phyloP scores from a whole-genome alignment of 2,329 filamentous ascomycete genomes.

The Grosmannia clavigera region DNA sequence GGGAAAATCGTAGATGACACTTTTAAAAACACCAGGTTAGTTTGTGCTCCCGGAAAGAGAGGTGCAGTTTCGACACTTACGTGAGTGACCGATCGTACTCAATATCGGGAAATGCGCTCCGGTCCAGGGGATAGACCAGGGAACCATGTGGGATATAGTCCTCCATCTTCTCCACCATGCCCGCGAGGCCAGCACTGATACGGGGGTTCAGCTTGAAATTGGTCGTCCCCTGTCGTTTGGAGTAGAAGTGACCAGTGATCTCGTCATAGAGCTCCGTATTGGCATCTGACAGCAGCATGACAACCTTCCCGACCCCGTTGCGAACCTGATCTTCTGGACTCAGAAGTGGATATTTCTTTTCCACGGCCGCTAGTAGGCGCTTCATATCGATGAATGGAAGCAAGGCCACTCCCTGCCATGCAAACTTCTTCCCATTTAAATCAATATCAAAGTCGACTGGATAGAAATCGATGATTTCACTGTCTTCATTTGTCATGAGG shows the following conservation, averaged over 20 bases:
- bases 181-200: slow-evolving; percentile 65
- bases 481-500: slow-evolving; percentile 79
- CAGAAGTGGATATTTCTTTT: slow-evolving; percentile 67
- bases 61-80: slow-evolving; percentile 29
- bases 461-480: slow-evolving; percentile 94
- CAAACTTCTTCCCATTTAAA: slow-evolving; percentile 95
- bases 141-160: slow-evolving; percentile 74
- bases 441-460: slow-evolving; percentile 89
- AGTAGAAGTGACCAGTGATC: slow-evolving; percentile 76
- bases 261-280: slow-evolving; percentile 74
- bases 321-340: slow-evolving; percentile 64
- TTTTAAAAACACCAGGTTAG: slow-evolving; percentile 25
- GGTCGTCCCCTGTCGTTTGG: slow-evolving; percentile 62
- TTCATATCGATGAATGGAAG: slow-evolving; percentile 94
- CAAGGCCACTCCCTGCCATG: slow-evolving; percentile 90
- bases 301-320: slow-evolving; percentile 70
- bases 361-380: slow-evolving; percentile 69
- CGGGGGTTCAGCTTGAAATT: slow-evolving; percentile 63
- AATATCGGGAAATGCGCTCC: slow-evolving; percentile 59
- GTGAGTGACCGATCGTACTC: slow-evolving; percentile 80
- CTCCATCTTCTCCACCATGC: slow-evolving; percentile 69
- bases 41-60: neutral
- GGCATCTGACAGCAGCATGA: slow-evolving; percentile 70
- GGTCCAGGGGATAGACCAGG: slow-evolving; percentile 64
- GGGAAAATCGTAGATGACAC: slow-evolving; percentile 79